Base-by-base conservation (phyloP, 2,329 filamentous ascomycete species). In the Arthrobotrys megalospora region DNA sequence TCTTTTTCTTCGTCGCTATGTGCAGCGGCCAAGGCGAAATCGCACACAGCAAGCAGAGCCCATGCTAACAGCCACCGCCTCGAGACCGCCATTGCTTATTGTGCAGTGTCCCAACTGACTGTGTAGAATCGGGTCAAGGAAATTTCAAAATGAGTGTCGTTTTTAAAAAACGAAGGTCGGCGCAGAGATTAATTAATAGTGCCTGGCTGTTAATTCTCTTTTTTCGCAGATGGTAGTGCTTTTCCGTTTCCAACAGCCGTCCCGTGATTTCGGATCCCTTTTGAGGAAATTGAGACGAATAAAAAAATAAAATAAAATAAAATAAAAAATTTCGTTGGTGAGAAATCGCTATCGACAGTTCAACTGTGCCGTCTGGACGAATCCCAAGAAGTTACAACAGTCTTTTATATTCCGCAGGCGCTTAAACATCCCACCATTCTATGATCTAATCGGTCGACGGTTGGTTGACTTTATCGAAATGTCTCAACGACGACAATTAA, bases 41-140 rank as follows among this genome's bases (percentile, higher is more conserved):
- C 63, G 34, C 63, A 75, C 45, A 32, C 69, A 3, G 53, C 76
- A 53, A 79, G 64, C 28, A 79, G 16, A 10, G 64, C 53, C 69
- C 68, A 79, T 34, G 69, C 76, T 32, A 79, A 24, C 47, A 78
- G 62, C 75, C 73, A 79, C 53, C 76, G 43, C 24, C 58, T 75
- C 47, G 76, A 70, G 53, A 60, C 6, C 19, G 69, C 41, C 76
- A 79, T 79, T 32, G 45, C 50, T 63, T 58, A 10, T 19, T 12
- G n/a, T n/a, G n/a, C n/a, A n/a, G n/a, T n/a, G 14, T 19, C 28
- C 24, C 58, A 38, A 36, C 21, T 16, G 11, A n/a, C 11, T 50
- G 19, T 48, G 24, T 52, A 21, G 43, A 50, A 65, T 16, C 16
- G 10, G 14, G 34, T 24, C 47, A 47, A 58, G 8, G 28, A 28